Conservation (phyloP, 2,329 filamentous ascomycete species). For the Cladosporium cucumerinum region DNA sequence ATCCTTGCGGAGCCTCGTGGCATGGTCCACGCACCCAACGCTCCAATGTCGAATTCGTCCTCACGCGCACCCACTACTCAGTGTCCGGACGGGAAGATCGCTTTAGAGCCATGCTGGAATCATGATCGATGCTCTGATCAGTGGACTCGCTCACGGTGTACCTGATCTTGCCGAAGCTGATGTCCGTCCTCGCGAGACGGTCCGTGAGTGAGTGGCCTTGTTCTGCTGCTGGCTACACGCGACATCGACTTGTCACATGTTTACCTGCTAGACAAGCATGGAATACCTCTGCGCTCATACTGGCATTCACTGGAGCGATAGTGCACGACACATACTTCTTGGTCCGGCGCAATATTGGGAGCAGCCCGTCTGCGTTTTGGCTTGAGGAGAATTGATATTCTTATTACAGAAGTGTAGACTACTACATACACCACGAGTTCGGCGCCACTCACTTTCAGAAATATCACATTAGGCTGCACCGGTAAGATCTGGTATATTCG, state of each 20-base stretch:
- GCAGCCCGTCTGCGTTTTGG: neutral
- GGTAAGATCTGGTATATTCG: neutral
- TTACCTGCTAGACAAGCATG: neutral
- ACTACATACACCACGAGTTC: neutral
- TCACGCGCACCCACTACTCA: neutral
- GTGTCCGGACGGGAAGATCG: neutral
- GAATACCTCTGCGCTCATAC: neutral
- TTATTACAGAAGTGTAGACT: neutral
- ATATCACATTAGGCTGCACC: neutral
- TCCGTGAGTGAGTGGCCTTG: neutral
- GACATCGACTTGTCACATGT: neutral
- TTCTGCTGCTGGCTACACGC: neutral
- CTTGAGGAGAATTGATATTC: neutral
- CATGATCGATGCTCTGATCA: neutral
- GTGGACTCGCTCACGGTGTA: neutral
- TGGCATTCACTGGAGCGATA: neutral
- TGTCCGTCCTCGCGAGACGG: neutral
- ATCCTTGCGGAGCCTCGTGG: slow-evolving; percentile 7
- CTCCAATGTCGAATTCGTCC: neutral
- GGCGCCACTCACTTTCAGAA: neutral
- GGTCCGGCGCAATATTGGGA: neutral
- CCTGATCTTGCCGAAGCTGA: neutral
- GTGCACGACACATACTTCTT: neutral
- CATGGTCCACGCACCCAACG: neutral
- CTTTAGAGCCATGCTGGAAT: neutral